Conservation (phyloP, 2,329 filamentous ascomycete species). For the Eurotiales sp. region DNA sequence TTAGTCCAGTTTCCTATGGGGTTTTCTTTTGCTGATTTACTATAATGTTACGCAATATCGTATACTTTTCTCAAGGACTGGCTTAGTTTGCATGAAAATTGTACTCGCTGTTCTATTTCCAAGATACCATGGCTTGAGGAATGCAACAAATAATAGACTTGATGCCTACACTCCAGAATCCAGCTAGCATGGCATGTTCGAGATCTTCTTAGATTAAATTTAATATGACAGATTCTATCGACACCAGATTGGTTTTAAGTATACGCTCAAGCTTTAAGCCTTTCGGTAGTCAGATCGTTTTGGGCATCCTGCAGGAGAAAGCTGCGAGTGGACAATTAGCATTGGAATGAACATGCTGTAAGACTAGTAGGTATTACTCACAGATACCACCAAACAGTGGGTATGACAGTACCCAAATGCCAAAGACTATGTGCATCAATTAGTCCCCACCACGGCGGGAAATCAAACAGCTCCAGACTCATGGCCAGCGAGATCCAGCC, state of each 20-base stretch:
- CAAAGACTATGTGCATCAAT: constrained; percentile 93
- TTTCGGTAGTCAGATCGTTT: constrained; percentile 70
- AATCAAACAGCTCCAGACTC: constrained; percentile 94
- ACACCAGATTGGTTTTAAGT: not conserved
- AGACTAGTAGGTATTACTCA: constrained; percentile 53
- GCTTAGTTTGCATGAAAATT: too few species aligned
- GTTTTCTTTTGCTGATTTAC: too few species aligned
- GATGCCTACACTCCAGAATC: too few species aligned
- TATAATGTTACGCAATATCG: too few species aligned
- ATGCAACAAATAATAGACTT: too few species aligned
- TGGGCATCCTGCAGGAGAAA: constrained; percentile 83
- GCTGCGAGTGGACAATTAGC: constrained; percentile 44
- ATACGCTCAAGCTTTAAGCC: constrained; percentile 61
- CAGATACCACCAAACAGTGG: constrained; percentile 91
- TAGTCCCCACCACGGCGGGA: constrained; percentile 75
- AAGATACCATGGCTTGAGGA: too few species aligned
- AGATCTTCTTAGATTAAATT: not conserved
- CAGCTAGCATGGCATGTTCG: too few species aligned
- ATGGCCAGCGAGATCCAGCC: constrained; percentile 90
- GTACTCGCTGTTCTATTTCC: too few species aligned
- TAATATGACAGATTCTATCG: not conserved
- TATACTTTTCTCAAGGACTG: too few species aligned
- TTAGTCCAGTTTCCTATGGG: too few species aligned
- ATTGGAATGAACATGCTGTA: constrained; percentile 23
- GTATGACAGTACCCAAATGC: constrained; percentile 89